Percentiles rank a stretch among this genome's conserved stretches.
phyloP scores from a whole-genome alignment of 805 yeast genomes.

The Pichia paraexigua region DNA sequence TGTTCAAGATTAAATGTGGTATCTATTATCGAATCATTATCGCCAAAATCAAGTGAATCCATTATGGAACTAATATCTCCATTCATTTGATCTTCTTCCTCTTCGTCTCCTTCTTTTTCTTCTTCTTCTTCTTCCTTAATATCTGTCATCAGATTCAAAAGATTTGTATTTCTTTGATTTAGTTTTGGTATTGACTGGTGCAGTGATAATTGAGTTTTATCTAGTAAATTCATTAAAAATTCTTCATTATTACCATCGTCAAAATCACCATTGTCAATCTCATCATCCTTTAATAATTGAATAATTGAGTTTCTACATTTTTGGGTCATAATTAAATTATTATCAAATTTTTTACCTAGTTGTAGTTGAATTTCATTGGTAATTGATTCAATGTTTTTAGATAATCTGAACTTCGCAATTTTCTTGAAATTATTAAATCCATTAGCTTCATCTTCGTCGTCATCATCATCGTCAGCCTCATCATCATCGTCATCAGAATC shows the following conservation, averaged over 20 bases:
- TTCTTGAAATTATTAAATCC: background rate
- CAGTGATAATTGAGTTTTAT: background rate
- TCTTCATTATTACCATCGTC: background rate
- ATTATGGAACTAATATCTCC: background rate
- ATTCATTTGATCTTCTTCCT: background rate
- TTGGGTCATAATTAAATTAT: background rate
- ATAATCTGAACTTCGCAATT: conserved; percentile 14
- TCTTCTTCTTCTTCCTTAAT: background rate
- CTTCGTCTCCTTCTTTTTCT: background rate
- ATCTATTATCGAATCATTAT: background rate
- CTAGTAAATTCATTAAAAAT: background rate
- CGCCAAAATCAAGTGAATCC: background rate
- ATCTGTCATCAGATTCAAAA: background rate
- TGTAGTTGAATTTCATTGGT: background rate
- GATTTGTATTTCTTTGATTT: background rate
- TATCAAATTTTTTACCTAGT: background rate
- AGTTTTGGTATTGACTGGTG: background rate
- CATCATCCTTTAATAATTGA: background rate
- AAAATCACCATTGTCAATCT: background rate
- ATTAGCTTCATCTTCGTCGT: background rate
- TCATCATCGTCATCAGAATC: conserved; percentile 10
- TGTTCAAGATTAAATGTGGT: background rate
- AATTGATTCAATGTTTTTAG: conserved; percentile 4
- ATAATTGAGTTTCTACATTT: conserved; percentile 4
- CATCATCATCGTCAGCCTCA: background rate